These are phyloP conservation scores for Peronosclerospora sorghi DNA, from an alignment of 352 stramenopile genomes.

Conservation along the genomic window DNA sequence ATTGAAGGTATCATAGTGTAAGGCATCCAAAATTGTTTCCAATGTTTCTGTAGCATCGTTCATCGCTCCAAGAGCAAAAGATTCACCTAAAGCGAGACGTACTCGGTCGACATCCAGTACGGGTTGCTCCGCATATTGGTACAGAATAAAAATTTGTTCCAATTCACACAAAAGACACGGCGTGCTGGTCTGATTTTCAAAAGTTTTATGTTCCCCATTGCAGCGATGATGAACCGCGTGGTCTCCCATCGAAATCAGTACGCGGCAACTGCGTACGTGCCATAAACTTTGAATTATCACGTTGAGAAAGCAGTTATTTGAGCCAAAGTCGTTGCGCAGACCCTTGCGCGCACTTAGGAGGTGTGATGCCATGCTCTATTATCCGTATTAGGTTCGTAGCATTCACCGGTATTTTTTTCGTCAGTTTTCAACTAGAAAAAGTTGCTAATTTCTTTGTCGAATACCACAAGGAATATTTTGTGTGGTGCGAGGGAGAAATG, in stretches of 20 bases:
- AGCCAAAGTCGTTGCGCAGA: slow-evolving; percentile 69
- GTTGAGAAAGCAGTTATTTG: slow-evolving; percentile 89
- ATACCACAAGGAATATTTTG: no score
- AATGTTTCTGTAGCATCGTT: slow-evolving; percentile 81
- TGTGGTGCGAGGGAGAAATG: no score
- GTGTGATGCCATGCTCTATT: no score
- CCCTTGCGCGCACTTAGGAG: slow-evolving; percentile 61
- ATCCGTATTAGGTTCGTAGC: no score
- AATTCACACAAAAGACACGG: slow-evolving; percentile 74
- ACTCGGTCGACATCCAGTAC: slow-evolving; percentile 70
- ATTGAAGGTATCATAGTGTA: no score
- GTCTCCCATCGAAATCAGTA: slow-evolving; percentile 68
- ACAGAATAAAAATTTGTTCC: slow-evolving; percentile 78
- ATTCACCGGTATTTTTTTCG: no score
- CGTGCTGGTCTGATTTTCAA: slow-evolving; percentile 1
- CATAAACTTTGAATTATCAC: slow-evolving; percentile 87
- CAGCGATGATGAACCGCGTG: slow-evolving; percentile 66
- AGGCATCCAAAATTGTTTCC: slow-evolving; percentile 69
- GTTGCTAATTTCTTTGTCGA: no score
- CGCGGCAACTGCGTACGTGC: slow-evolving; percentile 78
- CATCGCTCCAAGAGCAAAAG: slow-evolving; percentile 73
- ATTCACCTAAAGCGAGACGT: slow-evolving; percentile 42
- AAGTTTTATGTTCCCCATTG: slow-evolving; percentile 16
- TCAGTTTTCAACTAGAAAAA: no score
- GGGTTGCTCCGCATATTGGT: slow-evolving; percentile 70